Base-by-base conservation (phyloP, 2,329 filamentous ascomycete species). In the Aspergillus melleus region DNA sequence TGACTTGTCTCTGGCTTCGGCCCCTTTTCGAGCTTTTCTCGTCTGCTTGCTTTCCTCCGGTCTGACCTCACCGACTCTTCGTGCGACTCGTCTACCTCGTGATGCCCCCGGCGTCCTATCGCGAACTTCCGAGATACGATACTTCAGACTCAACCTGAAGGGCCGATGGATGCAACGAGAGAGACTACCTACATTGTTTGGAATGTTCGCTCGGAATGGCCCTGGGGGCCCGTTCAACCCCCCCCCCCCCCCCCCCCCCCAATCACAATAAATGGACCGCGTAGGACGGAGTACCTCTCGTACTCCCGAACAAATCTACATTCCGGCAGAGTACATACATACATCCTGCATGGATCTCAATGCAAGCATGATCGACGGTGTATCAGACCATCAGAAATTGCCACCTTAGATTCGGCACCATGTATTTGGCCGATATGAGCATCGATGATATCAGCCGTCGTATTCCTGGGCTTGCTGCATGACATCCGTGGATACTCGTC, bases 41-140 rank as follows among this genome's bases (percentile, higher is more conserved):
- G 29, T n/a, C 20, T 26, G 29, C 4, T 36, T 50, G 22, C 30
- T 9, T 29, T 52, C 32, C 22, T 30, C 32, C 39, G 19, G 44
- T 51, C 49, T 49, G 24, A 30, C 14, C 49, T 54, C 52, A 55
- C 55, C 55, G 55, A 58, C 55, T 52, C 30, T 53, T 57, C 20
- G 44, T 36, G 22, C 29, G 29, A 39, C 44, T 47, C 36, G 36
- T n/a, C 36, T 42, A 6, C 12, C 16, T 42, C 36, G 36, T 42
- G 16, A 42, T 42, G 36, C 5, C 9, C 14, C 36, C 36, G 16
- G 11, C 36, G 5, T 42, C 36, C 36, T 42, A n/a, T 42, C 36
- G 36, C 36, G 36, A 42, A 16, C 36, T 4, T 8, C 36, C 36
- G 14, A 8, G 4, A n/a, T 42, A 12, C 36, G 36, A n/a, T 42